phyloP scores from a whole-genome alignment of 768 basidiomycete species.

The Sporobolomyces roseus region DNA sequence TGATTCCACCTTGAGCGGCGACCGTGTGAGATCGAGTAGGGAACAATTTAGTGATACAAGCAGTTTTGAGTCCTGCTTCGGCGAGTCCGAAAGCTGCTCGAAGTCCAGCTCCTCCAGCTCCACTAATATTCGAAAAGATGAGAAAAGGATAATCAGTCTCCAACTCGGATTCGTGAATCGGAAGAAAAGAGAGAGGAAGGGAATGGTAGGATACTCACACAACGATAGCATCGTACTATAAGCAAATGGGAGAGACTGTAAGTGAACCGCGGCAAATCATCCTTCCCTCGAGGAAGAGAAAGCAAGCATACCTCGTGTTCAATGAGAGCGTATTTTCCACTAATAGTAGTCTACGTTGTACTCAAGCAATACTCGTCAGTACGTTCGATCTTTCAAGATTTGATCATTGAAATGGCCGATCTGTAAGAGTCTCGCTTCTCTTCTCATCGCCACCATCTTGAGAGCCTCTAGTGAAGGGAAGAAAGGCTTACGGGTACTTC shows the following conservation, averaged over 20 bases:
- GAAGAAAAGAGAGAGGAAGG: neutral
- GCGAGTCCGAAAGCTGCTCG: slow-evolving; percentile 97
- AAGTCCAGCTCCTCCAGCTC: slow-evolving; percentile 96
- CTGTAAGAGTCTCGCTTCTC: too few species aligned
- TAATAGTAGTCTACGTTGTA: slow-evolving; percentile 30
- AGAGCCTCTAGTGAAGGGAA: too few species aligned
- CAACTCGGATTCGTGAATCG: neutral
- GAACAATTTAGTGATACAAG: slow-evolving; percentile 98
- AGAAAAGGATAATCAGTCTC: neutral
- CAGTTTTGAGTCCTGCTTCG: slow-evolving; percentile 96
- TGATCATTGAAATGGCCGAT: neutral
- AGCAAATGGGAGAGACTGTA: neutral
- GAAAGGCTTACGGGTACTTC: slow-evolving; percentile 36
- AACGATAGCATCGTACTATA: slow-evolving; percentile 84
- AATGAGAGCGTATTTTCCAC: slow-evolving; percentile 87
- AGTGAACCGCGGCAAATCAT: slow-evolving; percentile 4
- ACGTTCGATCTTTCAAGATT: too few species aligned
- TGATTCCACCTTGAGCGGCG: slow-evolving; percentile 96
- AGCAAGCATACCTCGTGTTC: slow-evolving; percentile 67
- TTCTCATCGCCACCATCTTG: neutral
- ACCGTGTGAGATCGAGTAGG: slow-evolving; percentile 98
- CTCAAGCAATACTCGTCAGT: neutral
- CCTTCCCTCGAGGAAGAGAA: neutral
- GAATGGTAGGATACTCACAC: slow-evolving; percentile 70
- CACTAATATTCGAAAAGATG: slow-evolving; percentile 55